Base-by-base conservation (phyloP, 176 grass and related monocot species). In the Rhynchospora pubera region DNA sequence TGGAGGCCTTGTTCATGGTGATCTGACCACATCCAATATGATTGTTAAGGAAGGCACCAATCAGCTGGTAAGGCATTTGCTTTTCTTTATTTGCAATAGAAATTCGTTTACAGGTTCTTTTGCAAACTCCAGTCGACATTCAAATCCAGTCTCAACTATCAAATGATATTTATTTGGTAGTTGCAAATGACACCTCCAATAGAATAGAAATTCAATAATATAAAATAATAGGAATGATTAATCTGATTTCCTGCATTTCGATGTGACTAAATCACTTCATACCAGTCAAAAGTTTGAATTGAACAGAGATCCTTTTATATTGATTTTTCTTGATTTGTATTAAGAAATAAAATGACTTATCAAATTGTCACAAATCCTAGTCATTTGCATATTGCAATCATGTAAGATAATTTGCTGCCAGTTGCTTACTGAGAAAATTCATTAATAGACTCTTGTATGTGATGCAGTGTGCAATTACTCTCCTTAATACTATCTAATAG, bases 1-100 rank as follows among this genome's bases (percentile, higher is more conserved):
- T 73, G 92, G 92, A 80, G 92, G 92, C 30, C 95, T 98, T 83
- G 70, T 94, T 84, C 95, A 94, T 80, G 95, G 92, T 62, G 92
- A 98, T 87, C 82, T 98, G 58, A 97, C 95, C 12, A 97, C 95
- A 18, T 97, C 95, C 65, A 97, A 97, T 87, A 97, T 97, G 95
- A 88, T 97, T 83, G 77, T 94, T 60, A 94, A 91, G 88, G 86
- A 78, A 50, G 81, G 42, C 63, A 83, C 65, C 74, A 87, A 94
- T 87, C 87, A 91, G 45, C 64, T 94, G 81, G 95, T 98, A 30
- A 88, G 55, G 57, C 85, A 70, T 83, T 42, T 87, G 22, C 68
- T 71, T 68, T 85, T 62, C 26, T 21, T 73, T 7, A 73, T 19
- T 69, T 21, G 14, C 42, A 70, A 6, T 68, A 62, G 9, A 56